These are phyloP conservation scores for Salix viminalis DNA, from an alignment of 345 rosid species.

Conservation along the genomic window DNA sequence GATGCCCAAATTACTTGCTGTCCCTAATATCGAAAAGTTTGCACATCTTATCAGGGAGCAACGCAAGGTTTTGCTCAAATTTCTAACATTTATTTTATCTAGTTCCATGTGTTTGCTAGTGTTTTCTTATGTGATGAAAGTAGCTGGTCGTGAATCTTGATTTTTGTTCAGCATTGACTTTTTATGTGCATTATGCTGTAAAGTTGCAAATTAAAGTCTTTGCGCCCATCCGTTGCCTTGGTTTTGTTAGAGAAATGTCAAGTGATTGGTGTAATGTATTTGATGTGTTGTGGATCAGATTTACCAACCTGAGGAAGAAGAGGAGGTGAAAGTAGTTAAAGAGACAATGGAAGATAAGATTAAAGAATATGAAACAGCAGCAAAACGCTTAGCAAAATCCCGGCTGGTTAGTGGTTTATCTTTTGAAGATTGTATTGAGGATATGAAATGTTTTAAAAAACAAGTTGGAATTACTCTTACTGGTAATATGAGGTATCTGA, in stretches of 20 bases:
- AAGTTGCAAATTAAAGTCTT: not conserved
- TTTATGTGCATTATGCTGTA: not conserved
- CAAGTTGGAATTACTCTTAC: too few species aligned
- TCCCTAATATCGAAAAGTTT: slow-evolving; percentile 88
- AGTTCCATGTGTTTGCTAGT: too few species aligned
- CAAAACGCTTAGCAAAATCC: slow-evolving; percentile 60
- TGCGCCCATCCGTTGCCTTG: not conserved
- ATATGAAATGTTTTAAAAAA: not conserved
- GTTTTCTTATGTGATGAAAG: too few species aligned
- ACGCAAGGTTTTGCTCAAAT: slow-evolving; percentile 50
- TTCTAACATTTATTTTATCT: too few species aligned
- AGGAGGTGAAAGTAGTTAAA: slow-evolving; percentile 61
- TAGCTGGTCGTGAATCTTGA: not conserved
- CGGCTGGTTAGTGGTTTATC: slow-evolving; percentile 48
- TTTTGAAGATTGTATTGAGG: not conserved
- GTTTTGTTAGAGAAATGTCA: not conserved
- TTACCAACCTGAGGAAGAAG: slow-evolving; percentile 64
- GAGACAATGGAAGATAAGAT: slow-evolving; percentile 43
- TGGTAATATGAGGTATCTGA: not conserved
- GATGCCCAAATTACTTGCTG: slow-evolving; percentile 92
- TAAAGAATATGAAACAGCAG: slow-evolving; percentile 73
- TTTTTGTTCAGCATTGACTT: not conserved
- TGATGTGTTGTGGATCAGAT: slow-evolving; percentile 35
- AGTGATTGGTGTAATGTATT: not conserved
- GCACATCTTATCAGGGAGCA: slow-evolving; percentile 84